Evolutionary conservation across 2,329 filamentous ascomycete genomes (phyloP), one percentile per base, ranked within the genome.

Genomic region (Aureobasidium lini): DNA sequence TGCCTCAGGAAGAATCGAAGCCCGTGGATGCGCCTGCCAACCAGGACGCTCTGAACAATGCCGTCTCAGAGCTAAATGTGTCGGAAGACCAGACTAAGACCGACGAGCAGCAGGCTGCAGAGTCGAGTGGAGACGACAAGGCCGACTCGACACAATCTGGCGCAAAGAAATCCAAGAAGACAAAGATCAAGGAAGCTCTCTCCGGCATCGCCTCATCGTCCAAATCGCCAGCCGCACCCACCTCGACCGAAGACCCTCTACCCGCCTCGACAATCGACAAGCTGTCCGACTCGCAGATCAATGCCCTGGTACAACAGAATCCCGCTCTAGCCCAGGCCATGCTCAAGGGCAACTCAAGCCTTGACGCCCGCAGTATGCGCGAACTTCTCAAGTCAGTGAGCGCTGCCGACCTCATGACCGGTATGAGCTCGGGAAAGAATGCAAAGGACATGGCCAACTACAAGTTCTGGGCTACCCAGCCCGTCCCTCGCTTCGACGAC

Each of bases 401-500:
- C 64, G 76, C 89, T 59, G 81, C 85, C 69, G 86, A 90, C 63
- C 83, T 89, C 69, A 83, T 90, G 81, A 89, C 87, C 1, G 87
- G 87, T 68, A 87, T 91, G 15, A 79, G 89, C 7, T 85, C 84
- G 62, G 89, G 88, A 59, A 95, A 94, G 80, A 95, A 95, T 69
- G 86, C 85, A 67, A 96, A 96, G 78, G 92, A 96, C 70, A 96
- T 96, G 90, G 91, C 87, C 6, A 89, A 87, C 61, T 96, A 97
- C 81, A 96, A 95, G 76, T 99, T 99, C 78, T 99, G 94, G 94
- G 86, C 90, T 73, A 99, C 94, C 48, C 94, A 99, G 74, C 94
- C 94, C 0, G 94, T 99, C 61, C 89, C 89, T 53, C 87, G 86
- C 69, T 96, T 97, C 69, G 86, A 82, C 67, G 68, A 70, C 60